Conservation (phyloP, 2,329 filamentous ascomycete genomes). For the Neocatenulostroma microsporum region DNA sequence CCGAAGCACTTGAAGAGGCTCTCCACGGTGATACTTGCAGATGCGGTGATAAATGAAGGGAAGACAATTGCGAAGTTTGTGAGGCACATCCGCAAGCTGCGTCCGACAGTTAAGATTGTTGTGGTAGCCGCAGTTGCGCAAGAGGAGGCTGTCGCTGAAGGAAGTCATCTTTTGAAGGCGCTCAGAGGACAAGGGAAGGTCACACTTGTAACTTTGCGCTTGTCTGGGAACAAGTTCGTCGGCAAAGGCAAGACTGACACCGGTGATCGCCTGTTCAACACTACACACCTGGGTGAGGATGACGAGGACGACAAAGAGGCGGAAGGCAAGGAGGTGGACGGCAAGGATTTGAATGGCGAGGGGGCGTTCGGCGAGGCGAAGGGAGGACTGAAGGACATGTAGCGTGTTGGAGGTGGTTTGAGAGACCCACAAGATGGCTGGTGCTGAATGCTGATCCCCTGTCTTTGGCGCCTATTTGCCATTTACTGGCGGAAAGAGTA, state of each 20-base stretch:
- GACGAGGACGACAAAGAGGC: too few relatives aligned
- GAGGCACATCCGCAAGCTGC: constrained; percentile 36
- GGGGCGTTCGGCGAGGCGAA: too few relatives aligned
- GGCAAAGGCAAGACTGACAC: constrained; percentile 50
- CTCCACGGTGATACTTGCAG: constrained; percentile 47
- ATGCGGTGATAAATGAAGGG: constrained; percentile 55
- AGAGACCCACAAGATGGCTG: too few relatives aligned
- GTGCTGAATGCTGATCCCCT: too few relatives aligned
- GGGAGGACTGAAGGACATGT: too few relatives aligned
- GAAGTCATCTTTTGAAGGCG: constrained; percentile 13
- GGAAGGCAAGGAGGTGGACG: too few relatives aligned
- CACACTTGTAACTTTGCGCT: constrained; percentile 45
- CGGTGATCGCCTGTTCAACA: constrained; percentile 54
- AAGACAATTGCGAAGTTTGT: constrained; percentile 45
- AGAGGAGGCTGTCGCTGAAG: constrained; percentile 20
- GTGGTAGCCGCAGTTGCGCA: constrained; percentile 52
- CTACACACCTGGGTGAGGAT: constrained; percentile 42
- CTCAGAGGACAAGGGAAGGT: constrained; percentile 7
- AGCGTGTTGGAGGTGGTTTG: too few relatives aligned
- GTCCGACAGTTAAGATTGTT: constrained; percentile 40
- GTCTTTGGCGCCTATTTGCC: too few relatives aligned
- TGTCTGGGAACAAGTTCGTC: constrained; percentile 51
- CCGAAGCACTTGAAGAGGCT: constrained; percentile 34
- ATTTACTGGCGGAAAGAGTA: too few relatives aligned
- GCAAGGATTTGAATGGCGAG: too few relatives aligned